These are phyloP conservation scores for Ampelocalamus luodianensis DNA, from an alignment of 176 grass and related monocot genomes.

Conservation along the genomic window DNA sequence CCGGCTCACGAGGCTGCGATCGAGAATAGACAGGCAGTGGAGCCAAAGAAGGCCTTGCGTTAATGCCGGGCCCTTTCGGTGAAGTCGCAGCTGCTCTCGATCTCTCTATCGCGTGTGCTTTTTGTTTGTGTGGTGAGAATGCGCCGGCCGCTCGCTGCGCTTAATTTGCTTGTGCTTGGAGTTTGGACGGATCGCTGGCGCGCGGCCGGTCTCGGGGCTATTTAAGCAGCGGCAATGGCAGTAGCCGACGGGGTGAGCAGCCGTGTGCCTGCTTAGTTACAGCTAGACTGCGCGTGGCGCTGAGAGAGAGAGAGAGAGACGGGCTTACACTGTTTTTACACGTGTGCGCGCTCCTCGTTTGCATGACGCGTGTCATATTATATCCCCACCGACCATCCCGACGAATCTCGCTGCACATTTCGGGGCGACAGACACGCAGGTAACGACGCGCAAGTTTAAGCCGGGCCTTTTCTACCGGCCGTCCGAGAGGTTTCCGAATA, in stretches of 20 bases:
- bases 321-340: neutral
- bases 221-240: neutral
- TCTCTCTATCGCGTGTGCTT: neutral
- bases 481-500: neutral
- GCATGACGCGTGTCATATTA: constrained; percentile 24
- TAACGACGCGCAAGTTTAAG: neutral
- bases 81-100: neutral
- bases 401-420: neutral
- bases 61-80: no score
- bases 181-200: neutral
- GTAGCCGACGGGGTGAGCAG: neutral
- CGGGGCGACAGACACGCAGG: no score
- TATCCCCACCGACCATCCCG: constrained; percentile 34
- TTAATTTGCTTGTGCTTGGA: neutral
- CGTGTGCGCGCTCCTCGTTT: neutral
- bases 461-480: neutral
- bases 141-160: neutral
- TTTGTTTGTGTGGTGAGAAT: neutral
- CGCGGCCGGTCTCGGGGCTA: neutral
- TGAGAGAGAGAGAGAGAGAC: neutral
- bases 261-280: constrained; percentile 10
- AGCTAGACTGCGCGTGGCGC: constrained; percentile 34
- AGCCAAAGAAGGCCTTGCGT: no score
- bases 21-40: neutral
- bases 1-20: neutral